A percentile compares a stretch with the other conserved stretches of the same genome.
Conservation (phyloP, 345 rosid species). For the Hibiscus mutabilis region DNA sequence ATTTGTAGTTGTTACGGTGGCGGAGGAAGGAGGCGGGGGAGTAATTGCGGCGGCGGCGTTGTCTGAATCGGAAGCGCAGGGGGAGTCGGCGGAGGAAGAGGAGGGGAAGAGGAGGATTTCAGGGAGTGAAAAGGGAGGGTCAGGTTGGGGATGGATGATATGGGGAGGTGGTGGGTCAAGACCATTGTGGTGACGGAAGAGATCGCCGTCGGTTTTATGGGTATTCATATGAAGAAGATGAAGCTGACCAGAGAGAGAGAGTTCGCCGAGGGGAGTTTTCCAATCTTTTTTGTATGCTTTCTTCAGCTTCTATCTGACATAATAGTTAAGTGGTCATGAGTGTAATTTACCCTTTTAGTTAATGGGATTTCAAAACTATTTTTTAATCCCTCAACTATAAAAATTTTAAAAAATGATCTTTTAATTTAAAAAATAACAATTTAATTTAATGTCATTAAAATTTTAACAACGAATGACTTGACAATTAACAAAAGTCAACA, state of each 20-base stretch:
- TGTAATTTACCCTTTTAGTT: too few relatives aligned
- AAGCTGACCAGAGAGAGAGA: not conserved
- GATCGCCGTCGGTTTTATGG: slow-evolving; percentile 55
- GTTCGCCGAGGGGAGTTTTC: not conserved
- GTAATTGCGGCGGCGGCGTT: slow-evolving; percentile 35
- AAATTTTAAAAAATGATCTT: too few relatives aligned
- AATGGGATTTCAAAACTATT: too few relatives aligned
- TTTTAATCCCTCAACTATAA: too few relatives aligned
- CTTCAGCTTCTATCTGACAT: not conserved
- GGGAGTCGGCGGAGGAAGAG: slow-evolving; percentile 56
- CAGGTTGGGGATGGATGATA: slow-evolving; percentile 35
- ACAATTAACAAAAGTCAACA: too few relatives aligned
- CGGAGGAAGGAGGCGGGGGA: slow-evolving; percentile 8
- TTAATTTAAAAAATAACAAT: too few relatives aligned
- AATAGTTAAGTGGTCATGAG: too few relatives aligned
- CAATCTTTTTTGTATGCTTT: not conserved
- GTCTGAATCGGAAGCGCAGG: slow-evolving; percentile 44
- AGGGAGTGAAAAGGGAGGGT: slow-evolving; percentile 46
- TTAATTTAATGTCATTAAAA: too few relatives aligned
- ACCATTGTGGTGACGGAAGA: slow-evolving; percentile 41
- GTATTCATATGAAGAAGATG: slow-evolving; percentile 42
- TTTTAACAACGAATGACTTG: too few relatives aligned
- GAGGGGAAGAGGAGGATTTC: slow-evolving; percentile 81
- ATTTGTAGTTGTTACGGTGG: slow-evolving; percentile 3
- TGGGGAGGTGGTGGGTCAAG: slow-evolving; percentile 35